Base-by-base conservation (phyloP, 116 monocot genomes). In the Iris pallida region DNA sequence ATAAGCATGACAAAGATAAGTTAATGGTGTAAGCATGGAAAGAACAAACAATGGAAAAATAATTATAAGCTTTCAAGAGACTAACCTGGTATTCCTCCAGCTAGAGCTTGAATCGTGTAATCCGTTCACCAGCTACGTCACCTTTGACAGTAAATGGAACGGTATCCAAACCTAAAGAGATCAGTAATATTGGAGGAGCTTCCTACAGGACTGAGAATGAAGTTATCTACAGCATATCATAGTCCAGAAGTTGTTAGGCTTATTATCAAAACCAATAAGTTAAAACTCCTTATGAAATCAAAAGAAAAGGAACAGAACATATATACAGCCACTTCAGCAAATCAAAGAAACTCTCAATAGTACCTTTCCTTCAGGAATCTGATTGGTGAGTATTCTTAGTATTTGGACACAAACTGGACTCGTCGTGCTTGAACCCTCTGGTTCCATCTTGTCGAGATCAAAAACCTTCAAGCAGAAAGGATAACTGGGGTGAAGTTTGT, bases 111-210 rank as follows among this genome's bases (percentile, higher is more conserved):
- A 92, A 96, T 42, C 96, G 88, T 59, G 86, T 89, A 43, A 96
- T 96, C 30, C 92, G 84, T 70, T 96, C 96, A 59, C 96, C 89
- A 18, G 96, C 87, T 72, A 96, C 83, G 45, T 96, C 96, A 47
- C 96, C 96, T 75, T 92, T 82, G 69, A 96, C 96, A 96, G 73
- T 96, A 96, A 71, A 96, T 81, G n/a, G 76, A 89, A 69, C 96
- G 55, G 72, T 86, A 15, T 96, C 96, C 58, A 96, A 62, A 49
- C 92, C 96, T 56, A 96, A 85, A 8, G 87, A 73, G 3, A 96
- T 87, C n/a, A 87, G 63, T 12, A 96, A 66, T 82, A 87, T 89
- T 8, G 96, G 96, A 59, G 96, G 89, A 65, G 92, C 84, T 79
- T 96, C 96, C 76, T 96, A 92, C 4, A 92, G 85, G 76, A 96